Evolutionary conservation across 1,284 basidiomycete species (phyloP).

Genomic region (Moesziomyces sp.): DNA sequence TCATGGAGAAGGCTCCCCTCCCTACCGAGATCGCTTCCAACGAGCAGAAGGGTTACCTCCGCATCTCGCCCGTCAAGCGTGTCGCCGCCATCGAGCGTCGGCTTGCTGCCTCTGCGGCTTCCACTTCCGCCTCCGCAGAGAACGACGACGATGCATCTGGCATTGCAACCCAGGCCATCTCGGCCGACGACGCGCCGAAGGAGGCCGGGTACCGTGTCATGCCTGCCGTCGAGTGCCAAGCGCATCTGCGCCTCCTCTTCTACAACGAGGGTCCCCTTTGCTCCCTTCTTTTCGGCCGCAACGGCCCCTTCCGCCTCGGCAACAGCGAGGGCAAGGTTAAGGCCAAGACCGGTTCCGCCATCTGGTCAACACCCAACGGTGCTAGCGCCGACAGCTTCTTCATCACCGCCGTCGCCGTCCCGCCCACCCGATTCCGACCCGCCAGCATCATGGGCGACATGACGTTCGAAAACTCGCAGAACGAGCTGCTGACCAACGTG

Average conservation of each 20-base stretch:
- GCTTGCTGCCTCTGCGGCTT: conserved; percentile 17
- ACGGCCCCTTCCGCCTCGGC: conserved; percentile 77
- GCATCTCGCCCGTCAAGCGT: conserved; percentile 55
- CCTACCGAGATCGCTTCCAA: conserved; percentile 36
- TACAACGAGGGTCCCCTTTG: conserved; percentile 83
- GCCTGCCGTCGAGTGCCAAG: conserved; percentile 89
- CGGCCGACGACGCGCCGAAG: conserved; percentile 53
- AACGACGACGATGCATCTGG: conserved; percentile 17
- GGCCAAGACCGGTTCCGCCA: conserved; percentile 21
- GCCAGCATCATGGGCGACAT: conserved; percentile 91
- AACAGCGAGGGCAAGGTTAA: conserved; percentile 34
- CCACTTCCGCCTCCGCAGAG: conserved; percentile 20
- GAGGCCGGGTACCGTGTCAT: conserved; percentile 75
- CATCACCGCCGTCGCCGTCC: conserved; percentile 88
- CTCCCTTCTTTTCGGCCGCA: conserved; percentile 88
- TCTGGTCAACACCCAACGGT: conserved; percentile 48
- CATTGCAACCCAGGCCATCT: conserved; percentile 40
- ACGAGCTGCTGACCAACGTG: conserved; percentile 88
- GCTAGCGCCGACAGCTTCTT: conserved; percentile 97
- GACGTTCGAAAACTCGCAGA: conserved; percentile 95
- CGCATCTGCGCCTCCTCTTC: conserved; percentile 90
- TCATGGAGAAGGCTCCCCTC: conserved; percentile 75
- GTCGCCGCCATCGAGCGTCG: conserved; percentile 45
- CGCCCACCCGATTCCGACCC: conserved; percentile 95
- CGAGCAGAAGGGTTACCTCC: conserved; percentile 37